These are phyloP conservation scores for Cylindrodendrum hubeiense DNA, from an alignment of 2,329 filamentous ascomycete species.

Conservation along the genomic window DNA sequence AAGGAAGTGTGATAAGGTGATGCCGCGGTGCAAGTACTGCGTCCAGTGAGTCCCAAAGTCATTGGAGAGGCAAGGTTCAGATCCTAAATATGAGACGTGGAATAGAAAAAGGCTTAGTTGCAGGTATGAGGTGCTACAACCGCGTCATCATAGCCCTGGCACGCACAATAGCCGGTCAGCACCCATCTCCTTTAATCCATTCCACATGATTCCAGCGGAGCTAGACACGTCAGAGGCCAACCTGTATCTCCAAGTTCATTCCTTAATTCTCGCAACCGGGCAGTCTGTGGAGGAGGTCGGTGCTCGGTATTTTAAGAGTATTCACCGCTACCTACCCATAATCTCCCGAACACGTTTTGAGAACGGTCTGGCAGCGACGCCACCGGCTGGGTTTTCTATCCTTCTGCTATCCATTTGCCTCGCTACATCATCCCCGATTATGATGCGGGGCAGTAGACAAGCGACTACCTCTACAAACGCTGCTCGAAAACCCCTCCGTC, in stretches of 20 bases:
- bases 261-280: neutral
- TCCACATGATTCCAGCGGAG: neutral
- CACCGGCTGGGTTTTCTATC: slow-evolving; percentile 5
- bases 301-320: slow-evolving; percentile 1
- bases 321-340: slow-evolving; percentile 5
- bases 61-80: too few species aligned
- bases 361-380: neutral
- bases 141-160: too few species aligned
- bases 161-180: too few species aligned
- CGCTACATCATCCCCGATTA: neutral
- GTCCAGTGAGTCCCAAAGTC: too few species aligned
- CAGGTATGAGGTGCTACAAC: too few species aligned
- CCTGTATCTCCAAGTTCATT: neutral
- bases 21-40: slow-evolving; percentile 12
- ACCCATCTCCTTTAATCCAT: neutral
- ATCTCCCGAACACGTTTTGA: slow-evolving; percentile 12
- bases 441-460: neutral
- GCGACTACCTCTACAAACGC: neutral
- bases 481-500: neutral
- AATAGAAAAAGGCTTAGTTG: too few species aligned
- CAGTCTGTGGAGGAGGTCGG: slow-evolving; percentile 14
- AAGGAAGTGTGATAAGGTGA: slow-evolving; percentile 5
- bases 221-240: neutral
- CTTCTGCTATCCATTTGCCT: neutral
- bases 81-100: too few species aligned